These are phyloP conservation scores for Xylaria sp. DNA, from an alignment of 2,329 filamentous ascomycete species.

Conservation along the genomic window DNA sequence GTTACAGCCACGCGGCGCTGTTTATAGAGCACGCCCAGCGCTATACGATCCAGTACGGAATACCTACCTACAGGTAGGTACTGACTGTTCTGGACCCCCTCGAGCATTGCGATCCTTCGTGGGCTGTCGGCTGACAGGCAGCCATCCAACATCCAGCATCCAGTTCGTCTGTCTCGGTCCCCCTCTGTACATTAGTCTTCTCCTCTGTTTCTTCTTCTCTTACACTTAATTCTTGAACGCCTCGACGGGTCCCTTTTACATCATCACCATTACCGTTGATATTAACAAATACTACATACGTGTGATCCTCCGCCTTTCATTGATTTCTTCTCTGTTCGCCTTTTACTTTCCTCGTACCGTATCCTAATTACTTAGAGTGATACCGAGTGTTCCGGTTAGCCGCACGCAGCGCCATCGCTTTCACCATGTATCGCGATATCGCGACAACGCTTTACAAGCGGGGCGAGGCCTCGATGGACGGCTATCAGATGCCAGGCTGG, in stretches of 20 bases:
- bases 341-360: not conserved
- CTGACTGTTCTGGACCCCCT: not conserved
- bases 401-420: not conserved
- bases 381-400: not conserved
- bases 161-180: not conserved
- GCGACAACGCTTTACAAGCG: constrained; percentile 45
- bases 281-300: too few relatives aligned
- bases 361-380: not conserved
- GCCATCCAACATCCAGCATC: not conserved
- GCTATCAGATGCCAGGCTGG: constrained; percentile 48
- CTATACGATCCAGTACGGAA: not conserved
- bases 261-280: too few relatives aligned
- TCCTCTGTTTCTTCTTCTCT: not conserved
- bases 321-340: not conserved
- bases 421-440: constrained; percentile 44
- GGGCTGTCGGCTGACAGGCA: constrained; percentile 9
- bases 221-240: not conserved
- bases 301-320: not conserved
- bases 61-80: too few relatives aligned
- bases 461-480: constrained; percentile 39
- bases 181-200: not conserved
- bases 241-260: too few relatives aligned
- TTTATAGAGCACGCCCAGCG: not conserved
- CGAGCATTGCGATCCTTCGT: constrained; percentile 4
- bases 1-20: not conserved